Percentiles rank a stretch among this genome's conserved stretches.
phyloP scores from a whole-genome alignment of 352 stramenopile species.

The Phytophthora brassicae region DNA sequence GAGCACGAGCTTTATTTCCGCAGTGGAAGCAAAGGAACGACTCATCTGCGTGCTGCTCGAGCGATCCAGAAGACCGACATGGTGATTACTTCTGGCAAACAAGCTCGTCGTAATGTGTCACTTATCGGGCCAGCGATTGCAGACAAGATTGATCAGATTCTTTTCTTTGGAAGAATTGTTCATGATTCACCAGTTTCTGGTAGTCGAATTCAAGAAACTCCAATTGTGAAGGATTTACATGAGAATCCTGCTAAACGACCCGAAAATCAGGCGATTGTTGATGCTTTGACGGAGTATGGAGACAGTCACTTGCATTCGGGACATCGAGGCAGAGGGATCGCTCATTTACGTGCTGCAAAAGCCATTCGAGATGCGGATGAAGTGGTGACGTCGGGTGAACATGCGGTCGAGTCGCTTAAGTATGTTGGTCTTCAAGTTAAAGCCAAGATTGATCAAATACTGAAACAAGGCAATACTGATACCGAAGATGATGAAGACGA shows the following conservation, averaged over 20 bases:
- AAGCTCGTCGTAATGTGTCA: constrained; percentile 38
- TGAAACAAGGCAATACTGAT: neutral
- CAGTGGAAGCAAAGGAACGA: constrained; percentile 56
- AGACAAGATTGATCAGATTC: constrained; percentile 73
- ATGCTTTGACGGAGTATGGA: constrained; percentile 53
- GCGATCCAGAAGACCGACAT: constrained; percentile 46
- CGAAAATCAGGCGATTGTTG: constrained; percentile 63
- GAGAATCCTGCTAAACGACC: constrained; percentile 44
- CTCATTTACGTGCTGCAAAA: constrained; percentile 51
- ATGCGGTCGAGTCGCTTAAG: neutral
- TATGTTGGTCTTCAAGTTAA: neutral
- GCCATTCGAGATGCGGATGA: constrained; percentile 49
- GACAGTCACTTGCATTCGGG: constrained; percentile 54
- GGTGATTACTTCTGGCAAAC: constrained; percentile 45
- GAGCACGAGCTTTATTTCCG: constrained; percentile 59
- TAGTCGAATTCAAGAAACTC: constrained; percentile 19
- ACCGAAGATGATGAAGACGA: constrained; percentile 28
- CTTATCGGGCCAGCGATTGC: constrained; percentile 53
- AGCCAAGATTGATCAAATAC: neutral
- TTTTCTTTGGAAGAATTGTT: constrained; percentile 50
- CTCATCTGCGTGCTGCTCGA: constrained; percentile 49
- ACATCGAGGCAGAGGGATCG: constrained; percentile 52
- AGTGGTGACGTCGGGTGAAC: constrained; percentile 44
- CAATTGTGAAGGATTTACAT: constrained; percentile 50
- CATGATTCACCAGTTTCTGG: constrained; percentile 2